phyloP scores from a whole-genome alignment of 2,329 filamentous ascomycete genomes.

The Trichoderma sp. region DNA sequence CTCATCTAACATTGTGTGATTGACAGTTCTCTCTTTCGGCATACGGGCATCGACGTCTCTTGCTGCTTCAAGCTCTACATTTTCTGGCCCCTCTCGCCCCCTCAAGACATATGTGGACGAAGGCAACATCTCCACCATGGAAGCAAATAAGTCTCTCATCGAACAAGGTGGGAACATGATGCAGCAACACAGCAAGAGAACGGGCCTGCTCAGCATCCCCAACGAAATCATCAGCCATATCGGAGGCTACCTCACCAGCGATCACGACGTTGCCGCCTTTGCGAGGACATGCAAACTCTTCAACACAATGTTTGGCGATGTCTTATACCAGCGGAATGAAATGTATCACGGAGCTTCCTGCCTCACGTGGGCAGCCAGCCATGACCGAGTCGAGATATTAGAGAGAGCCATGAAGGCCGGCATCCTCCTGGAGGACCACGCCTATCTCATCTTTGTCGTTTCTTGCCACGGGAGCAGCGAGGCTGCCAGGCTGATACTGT shows the following conservation, averaged over 20 bases:
- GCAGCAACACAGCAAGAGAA: background rate
- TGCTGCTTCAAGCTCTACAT: background rate
- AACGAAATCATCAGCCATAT: constrained; percentile 23
- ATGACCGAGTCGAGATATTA: constrained; percentile 8
- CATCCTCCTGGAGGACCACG: constrained; percentile 4
- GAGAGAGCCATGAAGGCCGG: constrained; percentile 19
- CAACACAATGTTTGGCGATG: constrained; percentile 23
- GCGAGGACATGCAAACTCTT: constrained; percentile 12
- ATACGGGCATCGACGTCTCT: background rate
- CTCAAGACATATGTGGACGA: background rate
- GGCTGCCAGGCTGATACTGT: constrained; percentile 16
- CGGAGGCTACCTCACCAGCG: constrained; percentile 1
- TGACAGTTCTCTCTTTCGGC: background rate
- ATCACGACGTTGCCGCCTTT: constrained; percentile 24
- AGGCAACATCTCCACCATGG: background rate
- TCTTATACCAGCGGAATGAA: constrained; percentile 23
- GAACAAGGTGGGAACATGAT: background rate
- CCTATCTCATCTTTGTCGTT: constrained; percentile 18
- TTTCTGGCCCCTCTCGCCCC: no score
- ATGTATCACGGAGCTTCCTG: background rate
- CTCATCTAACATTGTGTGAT: background rate
- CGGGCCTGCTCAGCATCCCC: constrained; percentile 4
- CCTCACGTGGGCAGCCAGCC: constrained; percentile 22
- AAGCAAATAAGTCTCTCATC: background rate
- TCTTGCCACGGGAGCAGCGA: constrained; percentile 2